Percentiles rank a stretch among this genome's conserved stretches.
Evolutionary conservation across 768 basidiomycete species (phyloP).

Genomic region (Mycena galericulata): DNA sequence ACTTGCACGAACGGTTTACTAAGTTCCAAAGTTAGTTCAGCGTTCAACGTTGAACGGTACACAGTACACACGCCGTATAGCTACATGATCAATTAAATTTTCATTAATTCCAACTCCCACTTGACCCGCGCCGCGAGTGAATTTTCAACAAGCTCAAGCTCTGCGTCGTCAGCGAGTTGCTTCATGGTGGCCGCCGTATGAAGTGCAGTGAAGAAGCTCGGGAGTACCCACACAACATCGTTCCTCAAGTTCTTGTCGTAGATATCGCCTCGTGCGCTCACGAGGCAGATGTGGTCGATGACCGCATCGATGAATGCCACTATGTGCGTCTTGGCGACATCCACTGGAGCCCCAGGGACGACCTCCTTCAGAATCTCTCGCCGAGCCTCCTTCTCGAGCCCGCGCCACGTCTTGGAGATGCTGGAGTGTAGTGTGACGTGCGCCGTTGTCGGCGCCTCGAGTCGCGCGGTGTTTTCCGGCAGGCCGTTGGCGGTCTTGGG

Average conservation of each 20-base stretch:
- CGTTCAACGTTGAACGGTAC: no score
- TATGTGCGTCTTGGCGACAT: slow-evolving; percentile 2
- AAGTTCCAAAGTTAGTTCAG: no score
- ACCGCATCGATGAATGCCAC: slow-evolving; percentile 1
- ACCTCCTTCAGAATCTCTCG: slow-evolving; percentile 18
- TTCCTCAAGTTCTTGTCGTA: slow-evolving; percentile 12
- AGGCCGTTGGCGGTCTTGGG: slow-evolving; percentile 22
- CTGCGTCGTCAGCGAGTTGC: slow-evolving; percentile 26
- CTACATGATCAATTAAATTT: background rate
- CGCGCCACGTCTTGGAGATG: slow-evolving; percentile 30
- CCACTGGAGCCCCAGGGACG: background rate
- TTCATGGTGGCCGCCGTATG: slow-evolving; percentile 32
- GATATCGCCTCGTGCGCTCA: slow-evolving; percentile 25
- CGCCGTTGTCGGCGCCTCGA: slow-evolving; percentile 27
- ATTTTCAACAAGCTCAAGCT: slow-evolving; percentile 26
- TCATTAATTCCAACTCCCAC: slow-evolving; percentile 24
- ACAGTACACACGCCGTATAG: no score
- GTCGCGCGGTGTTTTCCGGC: slow-evolving; percentile 32
- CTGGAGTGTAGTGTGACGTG: slow-evolving; percentile 28
- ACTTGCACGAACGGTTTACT: no score
- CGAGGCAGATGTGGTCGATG: slow-evolving; percentile 25
- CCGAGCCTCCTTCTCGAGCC: slow-evolving; percentile 21
- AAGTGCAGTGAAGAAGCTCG: slow-evolving; percentile 32
- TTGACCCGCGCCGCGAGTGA: slow-evolving; percentile 28
- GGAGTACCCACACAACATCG: slow-evolving; percentile 25